Base-by-base conservation (phyloP, 257 asterid species). In the Solanum clarkiae region DNA sequence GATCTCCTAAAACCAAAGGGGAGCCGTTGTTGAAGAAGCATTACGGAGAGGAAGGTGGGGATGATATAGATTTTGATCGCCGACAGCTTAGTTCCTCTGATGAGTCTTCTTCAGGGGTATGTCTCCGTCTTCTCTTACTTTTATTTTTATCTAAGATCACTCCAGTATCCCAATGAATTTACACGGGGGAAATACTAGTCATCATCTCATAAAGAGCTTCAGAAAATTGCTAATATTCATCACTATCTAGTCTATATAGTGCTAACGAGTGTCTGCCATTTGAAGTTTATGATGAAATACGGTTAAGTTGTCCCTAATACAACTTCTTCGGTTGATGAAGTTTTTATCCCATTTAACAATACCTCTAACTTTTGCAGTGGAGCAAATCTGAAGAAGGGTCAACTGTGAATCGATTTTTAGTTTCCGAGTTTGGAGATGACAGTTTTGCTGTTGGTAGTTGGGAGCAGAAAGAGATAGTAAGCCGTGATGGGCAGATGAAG, bases 1-100 rank as follows among this genome's bases (percentile, higher is more conserved):
- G 89, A 90, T 88, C 96, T 77, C 93, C 93, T 32, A 94, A 93
- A 83, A 88, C 65, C 63, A 94, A 94, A 89, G 97, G 95, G 74
- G 97, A 94, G 91, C 98, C 98, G 4, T 81, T 95, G 40, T 88
- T 95, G 90, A 95, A 91, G 62, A 93, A 90, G 36, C 60, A 75
- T 75, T 90, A 92, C 36, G 97, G 93, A 45, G 98, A 95, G 83
- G 98, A 95, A 85, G 98, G 98, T 36, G 98, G 98, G 29, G 98
- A 95, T 86, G 98, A 95, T 83, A 95, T 95, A 84, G 98, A 95
- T 89, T 92, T 93, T 86, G 98, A 94, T 88, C 97, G 98, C 32
- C 89, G 98, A 40, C 95, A 91, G 86, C 93, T 95, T 75, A 89
- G 94, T 80, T 93, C 98, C 74, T 92, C 98, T 0, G 94, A 94